Evolutionary conservation across 768 basidiomycete genomes (phyloP).

Genomic region (Amanita exitialis): DNA sequence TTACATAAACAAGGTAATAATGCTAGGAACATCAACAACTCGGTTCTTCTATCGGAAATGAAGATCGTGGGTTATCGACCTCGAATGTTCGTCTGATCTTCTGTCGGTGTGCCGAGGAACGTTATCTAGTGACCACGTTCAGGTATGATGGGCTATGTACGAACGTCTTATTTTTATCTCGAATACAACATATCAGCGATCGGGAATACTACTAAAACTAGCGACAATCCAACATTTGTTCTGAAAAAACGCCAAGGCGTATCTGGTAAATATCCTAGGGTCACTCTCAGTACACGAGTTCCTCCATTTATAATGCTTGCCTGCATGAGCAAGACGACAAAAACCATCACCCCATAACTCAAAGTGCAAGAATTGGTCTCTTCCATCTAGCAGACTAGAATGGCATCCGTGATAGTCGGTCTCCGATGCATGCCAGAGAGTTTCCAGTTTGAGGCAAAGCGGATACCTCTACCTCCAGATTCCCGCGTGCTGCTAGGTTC

Average conservation of each 20-base stretch:
- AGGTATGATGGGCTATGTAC: not conserved
- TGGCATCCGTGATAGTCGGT: not conserved
- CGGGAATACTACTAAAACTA: too few species aligned
- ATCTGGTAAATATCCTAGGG: conserved; percentile 1
- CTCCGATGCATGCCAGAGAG: conserved; percentile 3
- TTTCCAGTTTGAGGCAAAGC: conserved; percentile 5
- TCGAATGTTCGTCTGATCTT: too few species aligned
- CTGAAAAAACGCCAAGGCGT: not conserved
- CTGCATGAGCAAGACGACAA: not conserved
- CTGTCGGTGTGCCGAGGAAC: not conserved
- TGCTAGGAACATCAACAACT: too few species aligned
- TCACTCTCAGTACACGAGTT: conserved; percentile 1
- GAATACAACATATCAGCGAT: not conserved
- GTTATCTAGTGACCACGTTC: not conserved
- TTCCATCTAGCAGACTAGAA: not conserved
- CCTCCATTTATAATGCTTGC: not conserved
- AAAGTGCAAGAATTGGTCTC: not conserved
- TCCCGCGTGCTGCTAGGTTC: conserved; percentile 21
- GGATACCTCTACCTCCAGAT: conserved; percentile 19
- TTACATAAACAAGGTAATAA: too few species aligned
- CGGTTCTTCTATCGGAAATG: not conserved
- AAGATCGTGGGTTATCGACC: not conserved
- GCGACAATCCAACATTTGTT: too few species aligned
- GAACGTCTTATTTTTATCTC: not conserved
- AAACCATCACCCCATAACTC: not conserved